phyloP scores from a whole-genome alignment of 2,329 filamentous ascomycete species.

The Tolypocladium paradoxum region DNA sequence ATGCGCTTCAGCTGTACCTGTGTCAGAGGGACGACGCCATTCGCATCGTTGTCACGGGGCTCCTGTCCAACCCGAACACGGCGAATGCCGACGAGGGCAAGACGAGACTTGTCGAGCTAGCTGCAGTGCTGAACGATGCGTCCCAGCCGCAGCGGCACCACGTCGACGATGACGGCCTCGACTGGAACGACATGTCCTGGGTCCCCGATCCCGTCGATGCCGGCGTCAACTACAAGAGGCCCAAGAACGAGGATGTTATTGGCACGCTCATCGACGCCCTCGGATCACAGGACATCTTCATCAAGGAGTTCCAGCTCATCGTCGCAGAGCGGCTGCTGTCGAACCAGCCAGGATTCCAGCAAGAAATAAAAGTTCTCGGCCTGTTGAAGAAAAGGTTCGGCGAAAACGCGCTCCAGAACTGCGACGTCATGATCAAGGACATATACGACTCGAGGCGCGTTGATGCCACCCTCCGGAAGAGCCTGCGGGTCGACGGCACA shows the following conservation, averaged over 20 bases:
- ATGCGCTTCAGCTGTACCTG: slow-evolving; percentile 63
- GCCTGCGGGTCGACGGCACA: slow-evolving; percentile 10
- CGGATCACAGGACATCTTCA: slow-evolving; percentile 82
- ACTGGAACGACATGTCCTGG: slow-evolving; percentile 92
- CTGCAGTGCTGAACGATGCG: slow-evolving; percentile 52
- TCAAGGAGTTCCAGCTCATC: slow-evolving; percentile 84
- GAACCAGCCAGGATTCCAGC: slow-evolving; percentile 59
- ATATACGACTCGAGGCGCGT: slow-evolving; percentile 72
- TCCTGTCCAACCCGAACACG: slow-evolving; percentile 52
- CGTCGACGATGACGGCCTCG: slow-evolving; percentile 58
- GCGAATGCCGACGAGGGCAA: slow-evolving; percentile 33
- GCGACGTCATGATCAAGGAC: slow-evolving; percentile 95
- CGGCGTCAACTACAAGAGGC: slow-evolving; percentile 81
- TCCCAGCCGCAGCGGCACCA: slow-evolving; percentile 41
- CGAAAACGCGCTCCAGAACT: slow-evolving; percentile 75
- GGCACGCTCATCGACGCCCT: slow-evolving; percentile 82
- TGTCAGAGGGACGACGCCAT: slow-evolving; percentile 70
- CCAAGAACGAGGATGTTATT: slow-evolving; percentile 82
- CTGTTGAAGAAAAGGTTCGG: slow-evolving; percentile 84
- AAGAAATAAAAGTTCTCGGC: slow-evolving; percentile 72
- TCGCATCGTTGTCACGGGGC: slow-evolving; percentile 63
- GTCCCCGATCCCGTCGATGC: slow-evolving; percentile 87
- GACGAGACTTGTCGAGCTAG: slow-evolving; percentile 54
- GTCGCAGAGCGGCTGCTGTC: slow-evolving; percentile 72
- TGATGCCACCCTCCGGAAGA: slow-evolving; percentile 53